phyloP scores from a whole-genome alignment of 2,329 filamentous ascomycete species.

The Ascochyta rabiei region DNA sequence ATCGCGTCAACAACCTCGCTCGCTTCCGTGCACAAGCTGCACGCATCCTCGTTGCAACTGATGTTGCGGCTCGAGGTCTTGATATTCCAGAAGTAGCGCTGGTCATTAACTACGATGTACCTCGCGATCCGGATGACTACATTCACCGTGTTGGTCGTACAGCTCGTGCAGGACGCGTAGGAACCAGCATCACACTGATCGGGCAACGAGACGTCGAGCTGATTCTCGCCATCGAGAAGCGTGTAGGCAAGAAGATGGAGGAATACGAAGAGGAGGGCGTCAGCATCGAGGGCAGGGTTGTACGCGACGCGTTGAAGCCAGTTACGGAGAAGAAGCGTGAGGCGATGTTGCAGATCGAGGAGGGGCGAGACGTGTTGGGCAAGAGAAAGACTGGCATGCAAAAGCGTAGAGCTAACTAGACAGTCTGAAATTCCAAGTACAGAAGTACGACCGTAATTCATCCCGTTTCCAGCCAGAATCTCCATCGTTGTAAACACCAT shows the following conservation, averaged over 20 bases:
- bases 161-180: constrained; percentile 83
- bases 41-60: constrained; percentile 89
- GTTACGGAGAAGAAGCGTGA: constrained; percentile 97
- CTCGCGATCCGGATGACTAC: constrained; percentile 95
- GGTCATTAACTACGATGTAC: constrained; percentile 95
- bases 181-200: constrained; percentile 84
- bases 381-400: constrained; percentile 63
- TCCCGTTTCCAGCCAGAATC: background rate
- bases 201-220: constrained; percentile 92
- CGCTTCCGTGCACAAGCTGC: constrained; percentile 90
- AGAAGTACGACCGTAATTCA: background rate
- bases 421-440: background rate
- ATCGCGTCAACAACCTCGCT: constrained; percentile 85
- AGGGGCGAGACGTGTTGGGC: constrained; percentile 89
- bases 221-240: constrained; percentile 84
- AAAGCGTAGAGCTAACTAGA: constrained; percentile 28
- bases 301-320: constrained; percentile 82
- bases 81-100: constrained; percentile 92
- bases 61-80: constrained; percentile 90
- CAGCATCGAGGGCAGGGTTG: constrained; percentile 87
- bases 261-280: constrained; percentile 89
- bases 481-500: background rate
- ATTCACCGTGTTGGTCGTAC: constrained; percentile 96
- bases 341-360: constrained; percentile 87
- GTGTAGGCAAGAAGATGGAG: constrained; percentile 80